Evolutionary conservation across 305 asterid genomes (phyloP).

Genomic region (Andrographis paniculata): DNA sequence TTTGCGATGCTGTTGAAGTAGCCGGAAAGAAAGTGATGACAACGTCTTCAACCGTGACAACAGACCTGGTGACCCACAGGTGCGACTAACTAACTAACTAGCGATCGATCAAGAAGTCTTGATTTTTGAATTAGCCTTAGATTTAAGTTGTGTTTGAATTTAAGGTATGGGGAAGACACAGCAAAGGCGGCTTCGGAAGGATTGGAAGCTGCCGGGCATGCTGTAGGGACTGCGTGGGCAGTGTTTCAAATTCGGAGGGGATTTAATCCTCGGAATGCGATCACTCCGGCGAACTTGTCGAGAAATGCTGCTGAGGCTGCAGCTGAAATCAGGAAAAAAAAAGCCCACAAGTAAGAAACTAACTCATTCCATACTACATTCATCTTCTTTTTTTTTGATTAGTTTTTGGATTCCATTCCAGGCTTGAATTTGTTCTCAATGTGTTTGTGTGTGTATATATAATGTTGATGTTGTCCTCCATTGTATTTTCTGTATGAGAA

Average conservation of each 20-base stretch:
- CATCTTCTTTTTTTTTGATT: too few relatives aligned
- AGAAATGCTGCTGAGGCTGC: conserved; percentile 57
- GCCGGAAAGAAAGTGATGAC: conserved; percentile 76
- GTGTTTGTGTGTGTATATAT: too few relatives aligned
- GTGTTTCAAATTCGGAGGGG: conserved; percentile 83
- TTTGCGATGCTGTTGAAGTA: conserved; percentile 79
- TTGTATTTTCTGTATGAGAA: too few relatives aligned
- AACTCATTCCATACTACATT: too few relatives aligned
- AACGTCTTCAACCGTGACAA: conserved; percentile 66
- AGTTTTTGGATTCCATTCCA: too few relatives aligned
- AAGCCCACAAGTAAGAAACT: too few relatives aligned
- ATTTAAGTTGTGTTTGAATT: background rate
- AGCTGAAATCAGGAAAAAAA: too few relatives aligned
- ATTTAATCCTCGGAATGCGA: conserved; percentile 54
- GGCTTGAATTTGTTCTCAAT: too few relatives aligned
- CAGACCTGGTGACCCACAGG: conserved; percentile 62
- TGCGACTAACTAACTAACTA: background rate
- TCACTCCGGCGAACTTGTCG: conserved; percentile 48
- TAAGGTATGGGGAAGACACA: conserved; percentile 72
- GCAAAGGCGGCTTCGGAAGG: conserved; percentile 53
- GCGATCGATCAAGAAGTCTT: background rate
- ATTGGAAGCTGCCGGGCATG: conserved; percentile 83
- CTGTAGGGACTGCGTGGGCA: conserved; percentile 84
- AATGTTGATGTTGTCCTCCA: too few relatives aligned
- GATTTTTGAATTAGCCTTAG: background rate